Conservation (phyloP, 2,329 filamentous ascomycete genomes). For the Penicillium italicum region DNA sequence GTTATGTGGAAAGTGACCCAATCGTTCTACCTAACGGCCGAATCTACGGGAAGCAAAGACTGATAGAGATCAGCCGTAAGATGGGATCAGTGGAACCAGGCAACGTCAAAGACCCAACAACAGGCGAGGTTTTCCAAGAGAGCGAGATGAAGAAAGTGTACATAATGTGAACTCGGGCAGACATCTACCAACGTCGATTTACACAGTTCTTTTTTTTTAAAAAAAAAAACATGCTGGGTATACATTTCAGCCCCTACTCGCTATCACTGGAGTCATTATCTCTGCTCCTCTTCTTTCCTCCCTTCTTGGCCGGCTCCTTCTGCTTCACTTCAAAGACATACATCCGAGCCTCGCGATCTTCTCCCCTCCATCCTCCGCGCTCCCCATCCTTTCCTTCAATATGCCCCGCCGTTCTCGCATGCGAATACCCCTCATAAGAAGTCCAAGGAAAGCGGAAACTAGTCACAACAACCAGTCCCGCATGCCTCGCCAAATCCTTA, state of each 20-base stretch:
- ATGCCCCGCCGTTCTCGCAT: slow-evolving; percentile 47
- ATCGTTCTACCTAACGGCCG: slow-evolving; percentile 82
- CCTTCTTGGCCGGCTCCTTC: slow-evolving; percentile 31
- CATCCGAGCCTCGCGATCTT: slow-evolving; percentile 46
- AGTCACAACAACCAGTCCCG: slow-evolving; percentile 45
- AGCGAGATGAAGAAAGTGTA: slow-evolving; percentile 78
- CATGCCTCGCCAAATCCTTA: slow-evolving; percentile 75
- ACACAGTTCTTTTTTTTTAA: not conserved
- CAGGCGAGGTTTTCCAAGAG: slow-evolving; percentile 62
- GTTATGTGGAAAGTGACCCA: slow-evolving; percentile 82
- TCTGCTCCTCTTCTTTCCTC: slow-evolving; percentile 32
- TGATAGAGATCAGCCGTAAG: slow-evolving; percentile 76
- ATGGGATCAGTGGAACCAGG: slow-evolving; percentile 61
- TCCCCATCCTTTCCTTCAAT: slow-evolving; percentile 40
- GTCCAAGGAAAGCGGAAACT: slow-evolving; percentile 49
- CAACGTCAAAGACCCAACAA: slow-evolving; percentile 73
- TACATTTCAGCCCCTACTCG: slow-evolving; percentile 18
- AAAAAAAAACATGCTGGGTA: not conserved
- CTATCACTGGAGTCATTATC: slow-evolving; percentile 37
- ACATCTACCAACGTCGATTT: not conserved
- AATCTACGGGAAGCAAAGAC: slow-evolving; percentile 72
- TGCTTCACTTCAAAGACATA: slow-evolving; percentile 46
- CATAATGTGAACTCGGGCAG: slow-evolving; percentile 61
- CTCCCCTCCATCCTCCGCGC: slow-evolving; percentile 47
- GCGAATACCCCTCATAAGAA: slow-evolving; percentile 47